These are phyloP conservation scores for Mrakia blollopis DNA, from an alignment of 768 basidiomycete species.

Conservation along the genomic window DNA sequence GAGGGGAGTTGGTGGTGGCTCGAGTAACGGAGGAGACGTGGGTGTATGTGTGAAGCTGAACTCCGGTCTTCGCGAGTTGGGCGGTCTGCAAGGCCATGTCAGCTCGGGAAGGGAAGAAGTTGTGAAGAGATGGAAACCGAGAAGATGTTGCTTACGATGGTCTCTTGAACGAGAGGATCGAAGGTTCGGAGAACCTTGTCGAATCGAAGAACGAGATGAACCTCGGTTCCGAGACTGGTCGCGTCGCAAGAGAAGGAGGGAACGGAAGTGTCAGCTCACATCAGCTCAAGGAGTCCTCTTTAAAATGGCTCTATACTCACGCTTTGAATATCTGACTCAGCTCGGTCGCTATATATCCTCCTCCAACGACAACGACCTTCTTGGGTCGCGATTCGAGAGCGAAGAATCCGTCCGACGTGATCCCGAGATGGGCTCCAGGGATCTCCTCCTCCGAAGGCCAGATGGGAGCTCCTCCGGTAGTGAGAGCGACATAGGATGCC, in stretches of 20 bases:
- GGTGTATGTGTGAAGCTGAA: slow-evolving; percentile 2
- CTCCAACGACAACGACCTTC: slow-evolving; percentile 8
- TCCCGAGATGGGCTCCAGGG: slow-evolving; percentile 46
- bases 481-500: slow-evolving; percentile 71
- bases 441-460: slow-evolving; percentile 81
- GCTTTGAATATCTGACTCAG: slow-evolving; percentile 15
- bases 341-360: slow-evolving; percentile 11
- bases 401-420: slow-evolving; percentile 24
- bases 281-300: no score
- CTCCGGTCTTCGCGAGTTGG: not conserved
- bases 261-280: no score
- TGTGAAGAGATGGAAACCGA: not conserved
- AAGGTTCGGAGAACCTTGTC: slow-evolving; percentile 17
- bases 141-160: slow-evolving; percentile 1
- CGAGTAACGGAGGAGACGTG: slow-evolving; percentile 4
- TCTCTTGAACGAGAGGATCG: slow-evolving; percentile 20
- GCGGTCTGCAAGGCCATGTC: slow-evolving; percentile 13
- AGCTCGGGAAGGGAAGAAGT: not conserved
- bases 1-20: not conserved
- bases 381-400: slow-evolving; percentile 18
- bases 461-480: slow-evolving; percentile 78
- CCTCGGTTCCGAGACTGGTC: slow-evolving; percentile 42
- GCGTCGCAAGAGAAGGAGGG: slow-evolving; percentile 63
- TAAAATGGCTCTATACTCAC: not conserved
- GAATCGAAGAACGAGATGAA: not conserved